Conservation (phyloP, 495 filamentous ascomycete genomes). For the Lophiostoma macrostomum region DNA sequence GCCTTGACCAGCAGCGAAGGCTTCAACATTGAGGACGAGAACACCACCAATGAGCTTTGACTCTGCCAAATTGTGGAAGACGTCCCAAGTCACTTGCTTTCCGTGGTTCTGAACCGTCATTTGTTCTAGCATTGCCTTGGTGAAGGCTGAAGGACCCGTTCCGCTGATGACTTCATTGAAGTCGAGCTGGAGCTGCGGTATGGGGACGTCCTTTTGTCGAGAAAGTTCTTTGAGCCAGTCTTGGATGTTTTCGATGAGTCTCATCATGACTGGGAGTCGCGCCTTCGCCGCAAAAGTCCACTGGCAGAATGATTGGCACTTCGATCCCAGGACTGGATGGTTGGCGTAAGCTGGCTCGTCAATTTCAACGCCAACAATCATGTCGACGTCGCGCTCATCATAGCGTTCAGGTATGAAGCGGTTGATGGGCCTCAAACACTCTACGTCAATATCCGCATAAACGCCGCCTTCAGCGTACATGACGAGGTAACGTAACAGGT, state of each 20-base stretch:
- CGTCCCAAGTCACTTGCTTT: constrained; percentile 49
- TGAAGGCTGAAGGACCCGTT: constrained; percentile 66
- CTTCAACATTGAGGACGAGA: constrained; percentile 60
- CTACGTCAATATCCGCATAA: constrained; percentile 52
- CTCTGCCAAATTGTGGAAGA: constrained; percentile 58
- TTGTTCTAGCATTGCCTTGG: constrained; percentile 56
- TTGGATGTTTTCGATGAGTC: constrained; percentile 59
- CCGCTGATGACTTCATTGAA: constrained; percentile 67
- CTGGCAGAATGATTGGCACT: constrained; percentile 63
- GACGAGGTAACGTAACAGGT: constrained; percentile 53
- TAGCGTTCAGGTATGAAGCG: constrained; percentile 47
- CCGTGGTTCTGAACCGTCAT: constrained; percentile 47
- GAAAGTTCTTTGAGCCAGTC: constrained; percentile 57
- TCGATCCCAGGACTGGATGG: constrained; percentile 60
- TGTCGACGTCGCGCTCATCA: constrained; percentile 51
- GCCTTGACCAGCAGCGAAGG: constrained; percentile 62
- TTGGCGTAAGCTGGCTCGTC: constrained; percentile 60
- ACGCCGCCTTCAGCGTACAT: constrained; percentile 54
- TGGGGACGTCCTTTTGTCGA: constrained; percentile 49
- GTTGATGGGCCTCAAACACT: constrained; percentile 46
- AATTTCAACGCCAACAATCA: constrained; percentile 64
- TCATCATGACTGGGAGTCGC: constrained; percentile 59
- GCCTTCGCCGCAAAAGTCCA: constrained; percentile 68
- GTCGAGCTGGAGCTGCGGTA: constrained; percentile 56
- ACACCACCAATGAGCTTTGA: constrained; percentile 55